A percentile compares a stretch with the other conserved stretches of the same genome.
Evolutionary conservation across 495 filamentous ascomycete genomes (phyloP).

Genomic region (Mycothermus thermophilus): DNA sequence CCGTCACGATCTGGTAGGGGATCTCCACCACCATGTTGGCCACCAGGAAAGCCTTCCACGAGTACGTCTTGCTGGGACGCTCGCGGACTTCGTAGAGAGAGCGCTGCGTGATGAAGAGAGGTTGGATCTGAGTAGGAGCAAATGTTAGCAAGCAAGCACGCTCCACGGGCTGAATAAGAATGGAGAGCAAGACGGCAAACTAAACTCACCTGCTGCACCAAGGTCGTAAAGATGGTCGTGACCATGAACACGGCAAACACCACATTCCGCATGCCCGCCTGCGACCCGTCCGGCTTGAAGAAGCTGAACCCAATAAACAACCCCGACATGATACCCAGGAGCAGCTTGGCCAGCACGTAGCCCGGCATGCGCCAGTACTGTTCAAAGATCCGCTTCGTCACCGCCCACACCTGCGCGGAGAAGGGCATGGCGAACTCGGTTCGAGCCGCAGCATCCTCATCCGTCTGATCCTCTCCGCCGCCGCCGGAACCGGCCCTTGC

Average conservation of each 20-base stretch:
- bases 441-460: not conserved
- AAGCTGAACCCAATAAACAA: constrained; percentile 72
- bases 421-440: constrained; percentile 21
- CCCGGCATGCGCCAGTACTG: constrained; percentile 66
- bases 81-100: constrained; percentile 60
- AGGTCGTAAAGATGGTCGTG: constrained; percentile 46
- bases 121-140: constrained; percentile 38
- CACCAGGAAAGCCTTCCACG: constrained; percentile 57
- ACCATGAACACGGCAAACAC: constrained; percentile 64
- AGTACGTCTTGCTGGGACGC: constrained; percentile 53
- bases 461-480: not conserved
- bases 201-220: constrained; percentile 41
- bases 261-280: constrained; percentile 48
- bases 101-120: constrained; percentile 50
- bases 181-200: not conserved
- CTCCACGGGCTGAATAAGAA: not conserved
- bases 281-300: constrained; percentile 43
- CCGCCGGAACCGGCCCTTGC: not conserved
- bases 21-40: constrained; percentile 59
- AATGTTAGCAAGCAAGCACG: not conserved
- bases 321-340: constrained; percentile 24
- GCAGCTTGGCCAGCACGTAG: constrained; percentile 53
- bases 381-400: constrained; percentile 48
- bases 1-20: constrained; percentile 51
- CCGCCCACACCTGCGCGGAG: constrained; percentile 28